Base-by-base conservation (phyloP, 1,139 yeast genomes). In the Eremothecium gossypii region DNA sequence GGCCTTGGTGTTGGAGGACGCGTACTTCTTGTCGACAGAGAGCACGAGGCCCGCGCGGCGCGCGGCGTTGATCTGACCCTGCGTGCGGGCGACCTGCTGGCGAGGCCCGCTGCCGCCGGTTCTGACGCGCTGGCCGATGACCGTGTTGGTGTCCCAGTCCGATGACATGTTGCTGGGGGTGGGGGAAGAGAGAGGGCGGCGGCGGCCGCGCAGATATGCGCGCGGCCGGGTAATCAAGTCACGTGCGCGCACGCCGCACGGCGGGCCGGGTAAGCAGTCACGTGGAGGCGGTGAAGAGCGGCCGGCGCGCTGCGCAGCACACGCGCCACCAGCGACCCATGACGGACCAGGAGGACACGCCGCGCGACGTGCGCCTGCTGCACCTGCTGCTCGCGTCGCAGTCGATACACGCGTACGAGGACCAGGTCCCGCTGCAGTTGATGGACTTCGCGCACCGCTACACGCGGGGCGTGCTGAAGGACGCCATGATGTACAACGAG, bases 381-480 rank as follows among this genome's bases (percentile, higher is more conserved):
- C 96, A 91, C 60, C 70, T 91, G 60, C 83, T 91, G 42, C 76
- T 91, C 55, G 97, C 97, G 11, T 83, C 96, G 0, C 95, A 91
- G 67, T 91, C 95, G 1, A 85, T 91, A 30, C 86, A 84, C 45
- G 79, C 84, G 48, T 91, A 89, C 63, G 95, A 91, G 59, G 97
- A 89, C 58, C 93, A 87, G 48, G 97, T 91, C 2, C 96, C 97
- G 0, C 66, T 91, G 33, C 97, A 89, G 61, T 70, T 91, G 49
- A 85, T 91, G 95, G 97, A 91, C 62, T 91, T 91, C 68, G 97
- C 97, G 10, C 85, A 85, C 62, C 63, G 77, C 52, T 91, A 91
- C 67, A 86, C 98, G 9, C 74, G 81, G 31, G 81, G 89, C 4
- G 83, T 91, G 7, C 67, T 91, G 46, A 84, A 83, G 54, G 98